A percentile compares a stretch with the other conserved stretches of the same genome.
Evolutionary conservation across 352 stramenopile species (phyloP).

Genomic region (Blastocystis sp.): DNA sequence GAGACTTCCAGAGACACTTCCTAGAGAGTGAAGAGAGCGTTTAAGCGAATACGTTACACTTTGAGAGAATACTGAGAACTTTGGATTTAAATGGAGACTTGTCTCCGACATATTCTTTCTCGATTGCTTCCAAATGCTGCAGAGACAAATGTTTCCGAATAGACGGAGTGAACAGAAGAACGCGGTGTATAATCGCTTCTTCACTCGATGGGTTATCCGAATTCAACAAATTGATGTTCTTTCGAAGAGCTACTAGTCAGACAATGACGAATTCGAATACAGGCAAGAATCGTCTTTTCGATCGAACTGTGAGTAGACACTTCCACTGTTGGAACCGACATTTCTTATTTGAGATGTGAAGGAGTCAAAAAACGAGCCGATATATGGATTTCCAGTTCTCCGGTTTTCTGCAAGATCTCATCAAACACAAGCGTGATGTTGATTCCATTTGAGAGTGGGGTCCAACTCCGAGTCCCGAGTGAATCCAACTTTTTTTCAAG

Average conservation of each 20-base stretch:
- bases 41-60: background rate
- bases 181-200: conserved; percentile 18
- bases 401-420: background rate
- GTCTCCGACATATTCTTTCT: conserved; percentile 13
- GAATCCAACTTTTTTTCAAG: background rate
- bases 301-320: background rate
- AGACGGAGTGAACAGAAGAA: conserved; percentile 46
- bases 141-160: conserved; percentile 38
- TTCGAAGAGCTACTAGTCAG: conserved; percentile 19
- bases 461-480: background rate
- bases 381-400: background rate
- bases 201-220: background rate
- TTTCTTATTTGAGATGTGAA: background rate
- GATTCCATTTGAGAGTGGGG: conserved; percentile 3
- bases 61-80: conserved; percentile 11
- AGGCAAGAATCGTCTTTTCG: background rate
- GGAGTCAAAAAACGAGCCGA: background rate
- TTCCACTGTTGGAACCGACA: background rate
- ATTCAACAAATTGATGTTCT: conserved; percentile 45
- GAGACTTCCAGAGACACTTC: background rate
- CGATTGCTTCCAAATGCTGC: background rate
- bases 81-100: background rate
- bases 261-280: background rate
- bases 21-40: background rate
- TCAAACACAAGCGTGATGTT: background rate